Evolutionary conservation across 1,139 yeast genomes (phyloP).

Genomic region (Kurtzmaniella natalensis): DNA sequence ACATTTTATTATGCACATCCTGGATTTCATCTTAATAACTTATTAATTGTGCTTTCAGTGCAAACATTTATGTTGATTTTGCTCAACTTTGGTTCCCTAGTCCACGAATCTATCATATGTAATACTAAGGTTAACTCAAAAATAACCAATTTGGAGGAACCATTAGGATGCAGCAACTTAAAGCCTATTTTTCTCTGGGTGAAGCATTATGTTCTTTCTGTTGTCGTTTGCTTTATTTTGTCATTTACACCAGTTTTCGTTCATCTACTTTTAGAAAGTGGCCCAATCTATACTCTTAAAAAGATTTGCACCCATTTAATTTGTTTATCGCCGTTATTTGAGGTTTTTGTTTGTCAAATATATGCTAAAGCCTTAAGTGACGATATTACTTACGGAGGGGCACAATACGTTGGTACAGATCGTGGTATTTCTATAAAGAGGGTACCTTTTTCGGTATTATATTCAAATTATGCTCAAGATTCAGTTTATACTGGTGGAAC

Average conservation of each 20-base stretch:
- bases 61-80: conserved; percentile 66
- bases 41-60: conserved; percentile 71
- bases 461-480: conserved; percentile 57
- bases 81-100: conserved; percentile 63
- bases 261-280: conserved; percentile 79
- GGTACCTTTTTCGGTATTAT: conserved; percentile 53
- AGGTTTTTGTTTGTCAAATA: conserved; percentile 82
- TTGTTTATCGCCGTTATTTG: conserved; percentile 79
- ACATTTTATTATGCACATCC: conserved; percentile 91
- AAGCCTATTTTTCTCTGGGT: conserved; percentile 80
- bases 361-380: conserved; percentile 68
- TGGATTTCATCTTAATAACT: conserved; percentile 82
- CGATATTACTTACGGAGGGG: conserved; percentile 78
- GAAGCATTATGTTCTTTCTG: conserved; percentile 72
- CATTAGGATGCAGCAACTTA: conserved; percentile 73
- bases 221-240: conserved; percentile 77
- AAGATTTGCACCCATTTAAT: conserved; percentile 61
- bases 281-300: conserved; percentile 56
- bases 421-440: conserved; percentile 80
- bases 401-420: conserved; percentile 79
- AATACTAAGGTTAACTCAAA: conserved; percentile 46
- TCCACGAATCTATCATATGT: conserved; percentile 58
- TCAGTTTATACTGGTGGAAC: conserved; percentile 66
- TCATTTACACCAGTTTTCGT: conserved; percentile 76
- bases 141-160: conserved; percentile 56